phyloP scores from a whole-genome alignment of 768 basidiomycete genomes.

The Botryobasidium botryosum region DNA sequence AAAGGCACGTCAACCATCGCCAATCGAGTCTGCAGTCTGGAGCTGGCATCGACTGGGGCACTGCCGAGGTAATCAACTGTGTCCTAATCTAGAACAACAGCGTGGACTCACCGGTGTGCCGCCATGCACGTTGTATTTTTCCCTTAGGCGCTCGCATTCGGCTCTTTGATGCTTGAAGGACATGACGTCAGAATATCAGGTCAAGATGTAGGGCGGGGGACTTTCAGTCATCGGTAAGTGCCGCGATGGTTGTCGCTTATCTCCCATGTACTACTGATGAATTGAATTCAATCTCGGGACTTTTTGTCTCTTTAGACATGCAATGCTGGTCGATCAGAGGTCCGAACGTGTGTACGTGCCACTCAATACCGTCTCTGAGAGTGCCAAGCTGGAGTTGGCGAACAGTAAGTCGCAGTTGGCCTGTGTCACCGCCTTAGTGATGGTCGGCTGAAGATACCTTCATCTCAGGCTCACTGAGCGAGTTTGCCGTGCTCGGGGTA shows the following conservation, averaged over 20 bases:
- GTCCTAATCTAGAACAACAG: no score
- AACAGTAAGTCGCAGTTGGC: constrained; percentile 41
- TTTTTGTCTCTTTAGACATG: constrained; percentile 34
- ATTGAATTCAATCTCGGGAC: constrained; percentile 3
- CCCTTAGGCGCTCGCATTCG: constrained; percentile 66
- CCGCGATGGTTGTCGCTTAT: neutral
- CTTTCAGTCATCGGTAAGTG: constrained; percentile 58
- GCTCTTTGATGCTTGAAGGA: constrained; percentile 67
- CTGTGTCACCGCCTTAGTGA: neutral
- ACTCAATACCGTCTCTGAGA: constrained; percentile 45
- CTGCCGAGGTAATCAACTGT: constrained; percentile 47
- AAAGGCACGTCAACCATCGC: constrained; percentile 63
- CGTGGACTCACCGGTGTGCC: no score
- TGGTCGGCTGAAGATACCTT: neutral
- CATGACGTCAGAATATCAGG: constrained; percentile 79
- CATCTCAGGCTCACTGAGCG: constrained; percentile 60
- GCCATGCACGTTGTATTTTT: neutral
- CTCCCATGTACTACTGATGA: neutral
- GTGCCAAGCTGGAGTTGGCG: constrained; percentile 67
- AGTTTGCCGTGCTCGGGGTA: constrained; percentile 77
- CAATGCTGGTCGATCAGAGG: constrained; percentile 81
- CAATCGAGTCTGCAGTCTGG: constrained; percentile 51
- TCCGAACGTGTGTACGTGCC: constrained; percentile 69
- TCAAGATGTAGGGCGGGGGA: constrained; percentile 84
- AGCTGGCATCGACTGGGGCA: constrained; percentile 73